Conservation (phyloP, 768 basidiomycete species). For the Nidularia sp. region DNA sequence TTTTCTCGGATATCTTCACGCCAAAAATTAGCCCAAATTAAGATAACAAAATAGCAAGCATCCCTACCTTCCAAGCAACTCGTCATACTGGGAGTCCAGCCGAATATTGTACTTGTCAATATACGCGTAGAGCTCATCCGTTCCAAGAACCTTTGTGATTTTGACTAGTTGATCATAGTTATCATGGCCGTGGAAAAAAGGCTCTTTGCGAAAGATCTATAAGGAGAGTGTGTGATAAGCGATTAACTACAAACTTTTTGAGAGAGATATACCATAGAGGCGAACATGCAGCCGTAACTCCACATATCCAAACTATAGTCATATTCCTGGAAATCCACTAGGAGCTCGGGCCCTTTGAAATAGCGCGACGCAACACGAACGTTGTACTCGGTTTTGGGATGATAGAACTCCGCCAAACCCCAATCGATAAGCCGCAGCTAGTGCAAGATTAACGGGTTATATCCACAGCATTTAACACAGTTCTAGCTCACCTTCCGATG, state of each 20-base stretch:
- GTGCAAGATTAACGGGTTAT: slow-evolving; percentile 3
- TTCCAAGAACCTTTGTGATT: slow-evolving; percentile 96
- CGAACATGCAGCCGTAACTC: slow-evolving; percentile 99
- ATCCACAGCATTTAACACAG: slow-evolving; percentile 2
- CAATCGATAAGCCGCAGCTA: slow-evolving; percentile 96
- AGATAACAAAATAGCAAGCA: background rate
- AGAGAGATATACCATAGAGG: slow-evolving; percentile 80
- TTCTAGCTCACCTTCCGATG: slow-evolving; percentile 73
- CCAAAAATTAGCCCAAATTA: slow-evolving; percentile 4
- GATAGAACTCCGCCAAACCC: slow-evolving; percentile 98
- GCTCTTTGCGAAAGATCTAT: slow-evolving; percentile 98
- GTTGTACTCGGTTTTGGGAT: slow-evolving; percentile 96
- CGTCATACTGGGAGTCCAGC: slow-evolving; percentile 94
- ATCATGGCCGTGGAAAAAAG: slow-evolving; percentile 99
- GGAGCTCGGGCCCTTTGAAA: slow-evolving; percentile 95
- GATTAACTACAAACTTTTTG: background rate
- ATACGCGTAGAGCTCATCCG: slow-evolving; percentile 90
- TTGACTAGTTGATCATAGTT: slow-evolving; percentile 99
- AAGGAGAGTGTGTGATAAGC: background rate
- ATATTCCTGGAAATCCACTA: slow-evolving; percentile 98
- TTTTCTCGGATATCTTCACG: slow-evolving; percentile 79
- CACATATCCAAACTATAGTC: slow-evolving; percentile 99
- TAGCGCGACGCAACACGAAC: slow-evolving; percentile 96
- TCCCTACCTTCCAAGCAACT: slow-evolving; percentile 78
- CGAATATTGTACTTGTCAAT: slow-evolving; percentile 95